A percentile compares a stretch with the other conserved stretches of the same genome.
Conservation (phyloP, 2,329 filamentous ascomycete species). For the Xylariomycetidae sp. region DNA sequence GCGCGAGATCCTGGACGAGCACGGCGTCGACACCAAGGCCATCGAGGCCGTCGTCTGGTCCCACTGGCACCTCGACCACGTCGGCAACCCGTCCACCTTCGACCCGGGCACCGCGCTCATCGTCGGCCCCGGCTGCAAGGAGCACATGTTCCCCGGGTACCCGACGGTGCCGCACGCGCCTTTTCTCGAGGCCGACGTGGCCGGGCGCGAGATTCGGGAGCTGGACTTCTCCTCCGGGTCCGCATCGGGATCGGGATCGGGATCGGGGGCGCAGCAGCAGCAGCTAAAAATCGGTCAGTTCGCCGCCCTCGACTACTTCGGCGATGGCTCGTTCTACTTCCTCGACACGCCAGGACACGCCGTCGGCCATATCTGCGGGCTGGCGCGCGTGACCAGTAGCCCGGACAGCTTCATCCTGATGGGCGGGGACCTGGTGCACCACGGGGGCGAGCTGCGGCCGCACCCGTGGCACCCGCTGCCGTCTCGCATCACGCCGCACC, state of each 20-base stretch:
- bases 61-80: conserved; percentile 20
- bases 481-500: conserved; percentile 31
- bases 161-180: conserved; percentile 9
- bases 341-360: conserved; percentile 21
- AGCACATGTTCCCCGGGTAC: conserved; percentile 15
- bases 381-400: conserved; percentile 22
- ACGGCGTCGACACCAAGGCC: conserved; percentile 14
- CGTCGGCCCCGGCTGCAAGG: conserved; percentile 14
- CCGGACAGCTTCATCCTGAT: conserved; percentile 24
- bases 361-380: conserved; percentile 18
- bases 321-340: conserved; percentile 22
- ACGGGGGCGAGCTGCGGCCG: conserved; percentile 18
- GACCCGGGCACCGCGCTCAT: conserved; percentile 15
- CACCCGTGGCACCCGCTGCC: conserved; percentile 21
- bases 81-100: conserved; percentile 16
- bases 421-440: conserved; percentile 17
- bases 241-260: too few relatives aligned
- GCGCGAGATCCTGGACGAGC: conserved; percentile 16
- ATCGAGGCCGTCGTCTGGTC: conserved; percentile 22
- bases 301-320: conserved; percentile 19
- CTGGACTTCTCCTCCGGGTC: conserved; percentile 16
- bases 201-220: conserved; percentile 14
- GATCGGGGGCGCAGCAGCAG: too few relatives aligned
- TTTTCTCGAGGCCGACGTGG: conserved; percentile 14
- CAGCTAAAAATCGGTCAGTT: conserved; percentile 16